Evolutionary conservation across 805 yeast species (phyloP).

Genomic region (Grigorovia transvaalensis): DNA sequence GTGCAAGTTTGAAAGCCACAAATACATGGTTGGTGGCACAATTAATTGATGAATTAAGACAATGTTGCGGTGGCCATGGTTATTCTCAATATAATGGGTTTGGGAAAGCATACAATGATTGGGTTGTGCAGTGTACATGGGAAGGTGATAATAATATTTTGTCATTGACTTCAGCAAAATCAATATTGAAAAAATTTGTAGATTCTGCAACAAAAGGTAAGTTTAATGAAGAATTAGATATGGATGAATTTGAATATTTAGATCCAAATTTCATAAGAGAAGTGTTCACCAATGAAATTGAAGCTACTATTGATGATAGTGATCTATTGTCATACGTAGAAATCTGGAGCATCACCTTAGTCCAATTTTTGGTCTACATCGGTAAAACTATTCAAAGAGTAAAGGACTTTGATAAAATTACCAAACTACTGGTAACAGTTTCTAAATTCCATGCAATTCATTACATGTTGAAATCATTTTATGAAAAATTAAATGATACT

Average conservation of each 20-base stretch:
- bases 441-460: constrained; percentile 35
- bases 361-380: constrained; percentile 21
- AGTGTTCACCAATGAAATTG: constrained; percentile 14
- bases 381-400: constrained; percentile 20
- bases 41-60: constrained; percentile 81
- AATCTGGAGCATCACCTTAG: constrained; percentile 25
- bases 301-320: constrained; percentile 23
- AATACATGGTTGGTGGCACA: constrained; percentile 78
- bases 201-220: constrained; percentile 30
- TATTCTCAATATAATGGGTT: constrained; percentile 88
- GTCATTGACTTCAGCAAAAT: constrained; percentile 75
- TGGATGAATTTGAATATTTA: constrained; percentile 22
- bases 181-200: constrained; percentile 37
- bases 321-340: constrained; percentile 26
- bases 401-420: constrained; percentile 27
- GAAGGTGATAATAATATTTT: constrained; percentile 92
- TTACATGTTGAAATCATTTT: constrained; percentile 27
- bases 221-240: constrained; percentile 25
- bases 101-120: constrained; percentile 80
- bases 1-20: constrained; percentile 83
- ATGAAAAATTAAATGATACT: constrained; percentile 15
- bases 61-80: constrained; percentile 94
- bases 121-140: constrained; percentile 99
- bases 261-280: constrained; percentile 19
- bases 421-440: constrained; percentile 30